phyloP scores from a whole-genome alignment of 768 basidiomycete species.

The Lentinula raphanica region DNA sequence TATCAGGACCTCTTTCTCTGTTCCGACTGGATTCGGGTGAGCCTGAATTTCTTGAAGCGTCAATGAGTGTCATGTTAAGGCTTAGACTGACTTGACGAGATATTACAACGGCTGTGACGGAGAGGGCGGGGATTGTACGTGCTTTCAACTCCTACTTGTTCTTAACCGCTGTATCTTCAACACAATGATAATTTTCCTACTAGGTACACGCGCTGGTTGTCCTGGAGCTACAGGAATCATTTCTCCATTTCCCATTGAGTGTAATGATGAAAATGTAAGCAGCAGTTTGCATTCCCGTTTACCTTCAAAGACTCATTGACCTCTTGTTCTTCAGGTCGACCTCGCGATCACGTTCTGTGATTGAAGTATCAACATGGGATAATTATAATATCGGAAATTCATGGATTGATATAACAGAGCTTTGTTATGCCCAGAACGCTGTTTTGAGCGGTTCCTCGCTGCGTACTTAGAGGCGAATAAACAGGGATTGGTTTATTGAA shows the following conservation, averaged over 20 bases:
- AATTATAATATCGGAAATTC: too few species aligned
- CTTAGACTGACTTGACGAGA: constrained; percentile 7
- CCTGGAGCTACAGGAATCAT: constrained; percentile 24
- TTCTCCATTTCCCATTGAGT: constrained; percentile 24
- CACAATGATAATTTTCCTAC: background rate
- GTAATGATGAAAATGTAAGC: constrained; percentile 24
- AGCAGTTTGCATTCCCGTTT: background rate
- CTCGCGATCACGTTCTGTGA: constrained; percentile 1
- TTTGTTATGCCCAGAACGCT: too few species aligned
- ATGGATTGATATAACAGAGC: too few species aligned
- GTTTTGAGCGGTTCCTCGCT: too few species aligned
- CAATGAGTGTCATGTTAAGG: too few species aligned
- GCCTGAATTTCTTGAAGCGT: background rate
- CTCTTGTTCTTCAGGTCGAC: background rate
- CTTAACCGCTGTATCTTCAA: background rate
- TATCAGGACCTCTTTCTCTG: constrained; percentile 26
- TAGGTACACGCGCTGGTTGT: constrained; percentile 26
- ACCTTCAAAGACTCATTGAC: background rate
- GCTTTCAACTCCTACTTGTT: background rate
- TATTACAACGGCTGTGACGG: constrained; percentile 26
- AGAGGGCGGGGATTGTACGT: constrained; percentile 22
- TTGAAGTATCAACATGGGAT: too few species aligned
- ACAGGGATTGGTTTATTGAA: too few species aligned
- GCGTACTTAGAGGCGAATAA: too few species aligned
- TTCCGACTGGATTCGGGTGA: constrained; percentile 29